phyloP scores from a whole-genome alignment of 2,329 filamentous ascomycete genomes.

The Thielaviopsis euricoi region DNA sequence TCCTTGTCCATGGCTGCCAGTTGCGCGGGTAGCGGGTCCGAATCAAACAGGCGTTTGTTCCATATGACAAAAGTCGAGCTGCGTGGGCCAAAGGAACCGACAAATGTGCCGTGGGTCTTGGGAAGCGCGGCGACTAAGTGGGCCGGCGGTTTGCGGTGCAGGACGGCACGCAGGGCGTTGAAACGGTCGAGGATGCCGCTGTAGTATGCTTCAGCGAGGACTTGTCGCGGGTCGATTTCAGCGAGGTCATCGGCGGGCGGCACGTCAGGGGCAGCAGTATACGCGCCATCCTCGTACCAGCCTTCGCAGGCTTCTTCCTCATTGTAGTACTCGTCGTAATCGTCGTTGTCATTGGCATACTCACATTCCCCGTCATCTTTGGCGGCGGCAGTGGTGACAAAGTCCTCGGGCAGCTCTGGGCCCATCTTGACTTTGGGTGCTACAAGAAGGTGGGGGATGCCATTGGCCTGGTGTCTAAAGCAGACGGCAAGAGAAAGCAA shows the following conservation, averaged over 20 bases:
- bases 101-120: conserved; percentile 35
- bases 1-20: conserved; percentile 49
- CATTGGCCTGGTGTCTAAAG: conserved; percentile 54
- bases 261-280: conserved; percentile 41
- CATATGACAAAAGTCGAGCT: conserved; percentile 34
- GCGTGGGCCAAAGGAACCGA: conserved; percentile 34
- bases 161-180: conserved; percentile 39
- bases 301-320: conserved; percentile 39
- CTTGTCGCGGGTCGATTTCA: conserved; percentile 20
- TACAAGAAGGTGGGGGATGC: conserved; percentile 55
- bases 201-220: conserved; percentile 51
- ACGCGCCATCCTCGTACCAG: conserved; percentile 65
- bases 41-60: conserved; percentile 32
- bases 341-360: conserved; percentile 13
- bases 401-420: conserved; percentile 29
- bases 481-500: conserved; percentile 3
- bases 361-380: conserved; percentile 14
- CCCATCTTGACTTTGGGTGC: conserved; percentile 36
- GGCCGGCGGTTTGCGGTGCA: conserved; percentile 39
- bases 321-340: conserved; percentile 25
- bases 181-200: conserved; percentile 49
- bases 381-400: background rate
- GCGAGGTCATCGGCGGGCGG: conserved; percentile 16
- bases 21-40: conserved; percentile 42
- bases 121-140: conserved; percentile 36